phyloP scores from a whole-genome alignment of 345 rosid genomes.

The Camelina hispida region DNA sequence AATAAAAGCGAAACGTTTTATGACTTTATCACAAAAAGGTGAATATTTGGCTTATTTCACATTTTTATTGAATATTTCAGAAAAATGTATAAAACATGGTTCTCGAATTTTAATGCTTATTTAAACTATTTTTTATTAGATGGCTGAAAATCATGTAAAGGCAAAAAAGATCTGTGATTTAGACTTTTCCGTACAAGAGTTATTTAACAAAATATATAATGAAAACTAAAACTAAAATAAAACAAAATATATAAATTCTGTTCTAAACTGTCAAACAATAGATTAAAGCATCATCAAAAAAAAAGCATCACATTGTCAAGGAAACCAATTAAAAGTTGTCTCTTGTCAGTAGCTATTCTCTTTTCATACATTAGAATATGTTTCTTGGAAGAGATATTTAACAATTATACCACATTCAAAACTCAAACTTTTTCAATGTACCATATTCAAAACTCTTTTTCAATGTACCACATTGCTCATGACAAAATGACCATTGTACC shows the following conservation, averaged over 20 bases:
- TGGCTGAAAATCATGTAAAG: not conserved
- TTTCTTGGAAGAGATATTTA: too few relatives aligned
- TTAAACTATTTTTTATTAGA: not conserved
- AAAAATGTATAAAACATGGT: not conserved
- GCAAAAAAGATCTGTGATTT: not conserved
- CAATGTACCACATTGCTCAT: too few relatives aligned
- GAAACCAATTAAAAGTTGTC: not conserved
- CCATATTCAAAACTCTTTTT: too few relatives aligned
- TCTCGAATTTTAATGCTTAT: not conserved
- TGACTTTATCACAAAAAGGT: not conserved
- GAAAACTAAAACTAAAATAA: too few relatives aligned
- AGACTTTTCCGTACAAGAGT: not conserved
- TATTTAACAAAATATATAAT: not conserved
- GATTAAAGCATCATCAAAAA: not conserved
- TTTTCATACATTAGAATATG: not conserved
- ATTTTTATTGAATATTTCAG: not conserved
- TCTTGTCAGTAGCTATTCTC: not conserved
- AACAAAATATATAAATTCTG: not conserved
- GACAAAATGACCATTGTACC: too few relatives aligned
- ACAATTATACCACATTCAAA: too few relatives aligned
- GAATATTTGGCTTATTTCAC: not conserved
- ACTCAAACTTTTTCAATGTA: too few relatives aligned
- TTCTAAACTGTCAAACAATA: slow-evolving; percentile 1
- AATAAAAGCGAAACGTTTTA: not conserved
- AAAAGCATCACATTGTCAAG: not conserved